Evolutionary conservation across 2,329 filamentous ascomycete species (phyloP).

Genomic region (Coniella lustricola): DNA sequence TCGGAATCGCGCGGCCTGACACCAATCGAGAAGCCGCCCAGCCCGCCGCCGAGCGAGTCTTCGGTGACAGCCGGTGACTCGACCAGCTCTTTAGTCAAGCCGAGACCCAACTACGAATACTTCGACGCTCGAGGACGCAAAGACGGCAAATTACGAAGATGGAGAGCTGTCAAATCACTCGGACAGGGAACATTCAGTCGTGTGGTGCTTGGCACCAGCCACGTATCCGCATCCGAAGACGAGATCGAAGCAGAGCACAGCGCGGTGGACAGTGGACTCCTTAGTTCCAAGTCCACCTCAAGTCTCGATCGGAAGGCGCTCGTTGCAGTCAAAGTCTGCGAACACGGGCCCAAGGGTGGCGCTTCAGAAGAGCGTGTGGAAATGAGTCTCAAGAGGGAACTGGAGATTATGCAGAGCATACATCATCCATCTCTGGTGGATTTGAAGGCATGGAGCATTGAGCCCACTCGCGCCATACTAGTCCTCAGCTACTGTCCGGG

Average conservation of each 20-base stretch:
- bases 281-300: constrained; percentile 24
- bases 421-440: constrained; percentile 86
- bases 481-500: constrained; percentile 89
- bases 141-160: constrained; percentile 65
- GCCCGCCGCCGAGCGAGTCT: constrained; percentile 75
- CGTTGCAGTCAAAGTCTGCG: constrained; percentile 91
- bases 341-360: constrained; percentile 88
- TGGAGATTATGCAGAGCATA: constrained; percentile 86
- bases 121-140: constrained; percentile 63
- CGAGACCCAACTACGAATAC: constrained; percentile 46
- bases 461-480: constrained; percentile 73
- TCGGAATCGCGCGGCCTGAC: constrained; percentile 71
- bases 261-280: constrained; percentile 23
- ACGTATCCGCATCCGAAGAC: constrained; percentile 48
- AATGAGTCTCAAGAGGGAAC: constrained; percentile 86
- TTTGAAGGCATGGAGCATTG: constrained; percentile 84
- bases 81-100: constrained; percentile 21
- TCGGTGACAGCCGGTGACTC: constrained; percentile 43
- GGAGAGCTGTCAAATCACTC: constrained; percentile 71
- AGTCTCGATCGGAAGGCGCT: constrained; percentile 65
- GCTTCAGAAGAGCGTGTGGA: constrained; percentile 90
- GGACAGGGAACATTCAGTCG: constrained; percentile 95
- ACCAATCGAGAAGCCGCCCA: constrained; percentile 59
- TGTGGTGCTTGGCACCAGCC: constrained; percentile 83
- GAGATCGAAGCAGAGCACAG: constrained; percentile 26